Percentiles rank a stretch among this genome's conserved stretches.
Conservation (phyloP, 768 basidiomycete genomes). For the Crassisporium funariophilum region DNA sequence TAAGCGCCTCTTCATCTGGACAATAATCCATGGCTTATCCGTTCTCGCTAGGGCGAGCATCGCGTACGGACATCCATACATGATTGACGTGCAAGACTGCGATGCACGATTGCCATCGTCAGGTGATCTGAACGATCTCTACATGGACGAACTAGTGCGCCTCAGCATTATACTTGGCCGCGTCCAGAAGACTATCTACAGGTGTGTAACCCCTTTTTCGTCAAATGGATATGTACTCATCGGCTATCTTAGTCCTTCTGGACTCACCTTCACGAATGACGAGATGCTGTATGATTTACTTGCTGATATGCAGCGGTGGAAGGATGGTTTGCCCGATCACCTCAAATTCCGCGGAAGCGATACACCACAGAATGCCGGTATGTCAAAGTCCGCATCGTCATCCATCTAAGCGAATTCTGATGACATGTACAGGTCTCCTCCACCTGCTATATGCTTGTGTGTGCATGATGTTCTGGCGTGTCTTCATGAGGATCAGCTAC, state of each 20-base stretch:
- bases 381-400: constrained; percentile 28
- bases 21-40: constrained; percentile 6
- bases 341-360: constrained; percentile 77
- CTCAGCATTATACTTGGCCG: constrained; percentile 90
- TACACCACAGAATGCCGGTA: constrained; percentile 68
- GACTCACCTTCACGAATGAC: constrained; percentile 83
- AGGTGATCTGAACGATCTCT: constrained; percentile 75
- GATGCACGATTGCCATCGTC: constrained; percentile 92
- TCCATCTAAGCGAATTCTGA: neutral
- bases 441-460: constrained; percentile 89
- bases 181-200: constrained; percentile 92
- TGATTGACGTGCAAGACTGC: constrained; percentile 97
- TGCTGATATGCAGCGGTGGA: constrained; percentile 75
- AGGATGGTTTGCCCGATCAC: constrained; percentile 71
- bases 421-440: constrained; percentile 63
- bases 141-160: constrained; percentile 90
- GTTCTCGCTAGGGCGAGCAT: constrained; percentile 67
- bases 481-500: constrained; percentile 98
- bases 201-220: constrained; percentile 39
- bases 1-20: constrained; percentile 34
- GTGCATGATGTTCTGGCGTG: constrained; percentile 96
- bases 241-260: constrained; percentile 65
- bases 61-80: constrained; percentile 90
- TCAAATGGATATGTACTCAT: neutral
- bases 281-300: constrained; percentile 69